Conservation (phyloP, 163 green algal species). For the Chlorella variabilis region DNA sequence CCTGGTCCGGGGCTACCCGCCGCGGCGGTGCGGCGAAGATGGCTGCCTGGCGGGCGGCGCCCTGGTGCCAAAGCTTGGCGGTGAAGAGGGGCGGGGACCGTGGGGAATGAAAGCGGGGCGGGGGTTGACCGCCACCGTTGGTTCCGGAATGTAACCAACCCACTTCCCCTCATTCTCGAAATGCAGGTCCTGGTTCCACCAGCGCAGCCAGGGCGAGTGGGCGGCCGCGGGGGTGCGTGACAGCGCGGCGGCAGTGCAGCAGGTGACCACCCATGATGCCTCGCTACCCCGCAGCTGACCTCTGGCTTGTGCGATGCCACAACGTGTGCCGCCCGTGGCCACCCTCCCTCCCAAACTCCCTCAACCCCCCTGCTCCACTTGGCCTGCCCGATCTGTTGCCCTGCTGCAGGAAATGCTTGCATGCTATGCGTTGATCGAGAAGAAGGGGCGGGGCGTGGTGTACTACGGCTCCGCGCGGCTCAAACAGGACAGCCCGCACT, state of each 20-base stretch:
- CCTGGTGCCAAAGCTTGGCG: constrained; percentile 70
- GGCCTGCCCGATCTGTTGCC: neutral
- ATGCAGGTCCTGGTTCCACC: constrained; percentile 43
- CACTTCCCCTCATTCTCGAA: too few relatives aligned
- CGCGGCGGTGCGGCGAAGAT: constrained; percentile 63
- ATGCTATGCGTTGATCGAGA: constrained; percentile 76
- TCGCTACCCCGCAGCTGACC: neutral
- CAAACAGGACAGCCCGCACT: constrained; percentile 52
- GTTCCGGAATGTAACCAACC: too few relatives aligned
- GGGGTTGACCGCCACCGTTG: too few relatives aligned
- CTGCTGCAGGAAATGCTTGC: constrained; percentile 70
- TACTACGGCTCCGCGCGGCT: constrained; percentile 81
- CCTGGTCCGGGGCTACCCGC: constrained; percentile 63
- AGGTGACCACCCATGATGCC: neutral
- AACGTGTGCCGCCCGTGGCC: neutral
- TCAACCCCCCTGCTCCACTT: neutral
- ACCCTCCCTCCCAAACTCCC: neutral
- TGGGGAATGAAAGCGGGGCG: constrained; percentile 32
- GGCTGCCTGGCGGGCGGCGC: constrained; percentile 73
- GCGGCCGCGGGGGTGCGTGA: constrained; percentile 65
- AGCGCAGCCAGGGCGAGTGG: constrained; percentile 65
- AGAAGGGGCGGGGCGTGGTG: constrained; percentile 65
- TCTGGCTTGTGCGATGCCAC: too few relatives aligned
- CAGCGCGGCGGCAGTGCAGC: constrained; percentile 64
- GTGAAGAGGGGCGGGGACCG: constrained; percentile 60